Evolutionary conservation across 305 asterid species (phyloP).

Genomic region (Withania somnifera): DNA sequence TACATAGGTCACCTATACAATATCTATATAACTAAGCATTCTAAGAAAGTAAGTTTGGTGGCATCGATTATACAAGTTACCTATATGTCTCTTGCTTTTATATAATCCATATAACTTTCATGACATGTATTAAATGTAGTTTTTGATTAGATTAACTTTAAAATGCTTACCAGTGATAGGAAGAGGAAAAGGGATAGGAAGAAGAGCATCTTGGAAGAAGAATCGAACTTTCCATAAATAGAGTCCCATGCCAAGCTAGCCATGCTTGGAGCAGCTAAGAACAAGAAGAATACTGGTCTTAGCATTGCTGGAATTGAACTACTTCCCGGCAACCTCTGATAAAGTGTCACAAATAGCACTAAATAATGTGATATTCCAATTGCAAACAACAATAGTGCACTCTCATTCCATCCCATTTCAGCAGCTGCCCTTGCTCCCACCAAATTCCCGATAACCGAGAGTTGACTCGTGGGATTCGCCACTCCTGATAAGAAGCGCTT

Average conservation of each 20-base stretch:
- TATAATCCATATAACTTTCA: no score
- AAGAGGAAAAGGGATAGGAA: constrained; percentile 13
- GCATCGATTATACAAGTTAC: no score
- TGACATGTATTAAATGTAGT: not conserved
- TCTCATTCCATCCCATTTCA: constrained; percentile 12
- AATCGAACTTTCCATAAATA: constrained; percentile 6
- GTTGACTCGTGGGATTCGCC: constrained; percentile 14
- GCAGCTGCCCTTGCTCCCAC: constrained; percentile 14
- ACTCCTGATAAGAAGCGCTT: constrained; percentile 9
- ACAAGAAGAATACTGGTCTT: constrained; percentile 16
- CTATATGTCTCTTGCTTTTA: no score
- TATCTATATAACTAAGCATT: accelerated
- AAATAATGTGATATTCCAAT: constrained; percentile 15
- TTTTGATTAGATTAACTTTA: not conserved
- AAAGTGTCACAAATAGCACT: constrained; percentile 15
- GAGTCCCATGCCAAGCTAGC: constrained; percentile 15
- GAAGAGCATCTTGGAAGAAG: constrained; percentile 10
- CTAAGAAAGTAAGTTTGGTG: not conserved
- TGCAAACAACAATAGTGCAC: constrained; percentile 6
- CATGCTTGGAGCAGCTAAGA: constrained; percentile 13
- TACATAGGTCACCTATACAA: not conserved
- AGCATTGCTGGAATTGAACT: constrained; percentile 8
- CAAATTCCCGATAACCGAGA: constrained; percentile 13
- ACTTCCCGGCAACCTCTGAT: constrained; percentile 10
- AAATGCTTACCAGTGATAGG: constrained; percentile 10